A percentile compares a stretch with the other conserved stretches of the same genome.
These are phyloP conservation scores for Arthrobotrys sinensis DNA, from an alignment of 2,329 filamentous ascomycete genomes.

Conservation along the genomic window DNA sequence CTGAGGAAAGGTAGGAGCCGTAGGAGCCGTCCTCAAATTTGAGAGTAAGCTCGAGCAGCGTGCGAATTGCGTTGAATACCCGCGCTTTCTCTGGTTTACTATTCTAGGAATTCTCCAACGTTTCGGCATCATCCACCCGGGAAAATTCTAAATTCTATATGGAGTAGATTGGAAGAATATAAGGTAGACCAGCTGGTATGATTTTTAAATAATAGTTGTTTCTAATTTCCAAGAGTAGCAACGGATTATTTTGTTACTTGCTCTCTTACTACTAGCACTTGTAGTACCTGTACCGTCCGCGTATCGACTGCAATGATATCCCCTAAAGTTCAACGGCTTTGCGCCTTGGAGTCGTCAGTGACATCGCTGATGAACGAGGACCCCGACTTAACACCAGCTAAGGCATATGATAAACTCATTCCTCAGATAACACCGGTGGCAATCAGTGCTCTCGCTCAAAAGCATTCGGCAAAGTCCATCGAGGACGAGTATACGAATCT, in stretches of 20 bases:
- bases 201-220: not conserved
- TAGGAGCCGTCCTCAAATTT: conserved; percentile 5
- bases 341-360: conserved; percentile 26
- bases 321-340: conserved; percentile 29
- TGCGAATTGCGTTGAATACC: not conserved
- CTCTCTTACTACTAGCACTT: too few relatives aligned
- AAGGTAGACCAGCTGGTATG: not conserved
- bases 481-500: conserved; percentile 41
- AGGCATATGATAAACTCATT: conserved; percentile 48
- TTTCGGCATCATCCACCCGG: not conserved
- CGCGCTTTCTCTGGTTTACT: not conserved
- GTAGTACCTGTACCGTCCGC: not conserved
- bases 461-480: conserved; percentile 42
- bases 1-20: not conserved
- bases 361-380: conserved; percentile 55
- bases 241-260: too few relatives aligned
- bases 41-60: not conserved
- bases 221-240: too few relatives aligned
- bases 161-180: not conserved
- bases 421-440: conserved; percentile 25
- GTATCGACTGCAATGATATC: conserved; percentile 33
- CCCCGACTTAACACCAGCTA: conserved; percentile 28
- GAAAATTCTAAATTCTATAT: not conserved
- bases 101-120: not conserved
- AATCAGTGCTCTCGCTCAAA: conserved; percentile 41